These are phyloP conservation scores for Aeminium ludgeri DNA, from an alignment of 495 filamentous ascomycete species.

Conservation along the genomic window DNA sequence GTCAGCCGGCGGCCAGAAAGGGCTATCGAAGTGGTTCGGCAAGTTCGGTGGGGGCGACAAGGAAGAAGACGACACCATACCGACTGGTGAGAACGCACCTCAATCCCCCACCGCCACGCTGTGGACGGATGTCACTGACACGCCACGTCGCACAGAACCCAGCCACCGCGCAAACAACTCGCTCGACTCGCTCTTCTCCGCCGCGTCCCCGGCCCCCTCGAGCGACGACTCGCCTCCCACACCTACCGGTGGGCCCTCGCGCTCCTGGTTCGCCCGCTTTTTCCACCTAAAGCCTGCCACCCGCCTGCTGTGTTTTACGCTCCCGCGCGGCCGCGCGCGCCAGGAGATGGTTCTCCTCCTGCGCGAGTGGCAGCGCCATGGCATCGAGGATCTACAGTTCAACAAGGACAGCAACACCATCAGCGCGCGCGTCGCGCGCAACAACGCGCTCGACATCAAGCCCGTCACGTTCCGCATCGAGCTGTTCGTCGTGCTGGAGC, in stretches of 20 bases:
- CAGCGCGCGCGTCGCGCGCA: constrained; percentile 51
- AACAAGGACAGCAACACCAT: constrained; percentile 59
- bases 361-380: constrained; percentile 61
- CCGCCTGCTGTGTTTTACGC: constrained; percentile 53
- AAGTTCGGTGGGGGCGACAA: constrained; percentile 12
- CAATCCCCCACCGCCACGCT: neutral
- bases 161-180: constrained; percentile 1
- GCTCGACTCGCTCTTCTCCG: constrained; percentile 16
- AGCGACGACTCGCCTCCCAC: constrained; percentile 12
- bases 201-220: constrained; percentile 11
- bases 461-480: constrained; percentile 66
- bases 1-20: constrained; percentile 14
- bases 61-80: constrained; percentile 2
- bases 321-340: constrained; percentile 48
- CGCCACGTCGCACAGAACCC: constrained; percentile 2
- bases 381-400: constrained; percentile 56
- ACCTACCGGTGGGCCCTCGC: constrained; percentile 39
- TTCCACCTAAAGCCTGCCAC: constrained; percentile 76
- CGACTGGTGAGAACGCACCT: constrained; percentile 6
- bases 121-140: neutral
- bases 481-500: constrained; percentile 69
- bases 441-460: constrained; percentile 42
- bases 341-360: constrained; percentile 59
- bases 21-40: constrained; percentile 17
- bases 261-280: constrained; percentile 74